Evolutionary conservation across 2,329 filamentous ascomycete genomes (phyloP), one percentile per base, ranked within the genome.

Genomic region (Dactylellina drechsleri): DNA sequence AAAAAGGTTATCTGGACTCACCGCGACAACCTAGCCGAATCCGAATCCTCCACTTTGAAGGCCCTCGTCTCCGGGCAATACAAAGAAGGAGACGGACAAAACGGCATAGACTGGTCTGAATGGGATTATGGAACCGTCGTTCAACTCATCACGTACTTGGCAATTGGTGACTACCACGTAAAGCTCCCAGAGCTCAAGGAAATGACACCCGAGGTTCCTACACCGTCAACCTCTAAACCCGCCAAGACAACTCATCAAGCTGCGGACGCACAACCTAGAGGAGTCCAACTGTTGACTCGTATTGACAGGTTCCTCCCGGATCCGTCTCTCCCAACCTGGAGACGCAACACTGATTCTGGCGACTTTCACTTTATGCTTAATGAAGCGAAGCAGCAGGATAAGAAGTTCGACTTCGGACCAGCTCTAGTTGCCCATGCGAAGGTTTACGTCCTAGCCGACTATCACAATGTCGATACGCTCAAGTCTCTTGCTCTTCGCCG

Each of bases 21-120:
- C 31, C 43, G 68, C 1, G 20, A 40, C 13, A 5, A 56, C 16
- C 59, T 73, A 10, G 28, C 57, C 8, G 54, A 49, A 1, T 56
- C 68, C 0, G 60, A 40, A 2, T 66, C 61, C 7, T 23, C 41
- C 4, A 49, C 40, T 16, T 56, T 73, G 13, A 66, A 52, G n/a
- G 61, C 62, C 13, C 10, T 73, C 7, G 20, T 73, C 12, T 73
- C 61, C 2, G 68, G 68, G 5, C 49, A 49, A 18, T 73, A 56
- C 40, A 66, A 66, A 41, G 68, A 73, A 52, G 68, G 68, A 5
- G 54, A 59, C 15, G 68, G 68, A 6, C 60, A 73, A 18, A 61
- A 66, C 7, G 68, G 68, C 2, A 43, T 73, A 18, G 68, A 73
- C 23, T 73, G 61, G 53, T 47, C 52, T 12, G 18, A 45, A 13